A percentile compares a stretch with the other conserved stretches of the same genome.
phyloP scores from a whole-genome alignment of 768 basidiomycete genomes.

The Suillus lakei region DNA sequence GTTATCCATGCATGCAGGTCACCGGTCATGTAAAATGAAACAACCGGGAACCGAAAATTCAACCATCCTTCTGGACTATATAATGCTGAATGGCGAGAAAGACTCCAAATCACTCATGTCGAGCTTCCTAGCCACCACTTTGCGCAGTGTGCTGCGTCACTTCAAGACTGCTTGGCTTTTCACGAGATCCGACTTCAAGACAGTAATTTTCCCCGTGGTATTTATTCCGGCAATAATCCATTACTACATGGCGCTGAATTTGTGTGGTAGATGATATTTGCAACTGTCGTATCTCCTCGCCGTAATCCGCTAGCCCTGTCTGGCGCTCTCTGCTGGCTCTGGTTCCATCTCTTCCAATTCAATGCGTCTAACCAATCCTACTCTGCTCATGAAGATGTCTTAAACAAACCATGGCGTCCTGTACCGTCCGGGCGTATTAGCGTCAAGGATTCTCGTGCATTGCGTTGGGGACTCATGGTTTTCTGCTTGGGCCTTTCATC shows the following conservation, averaged over 20 bases:
- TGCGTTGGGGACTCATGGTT: constrained; percentile 39
- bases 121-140: not conserved
- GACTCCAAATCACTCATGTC: not conserved
- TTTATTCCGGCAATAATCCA: not conserved
- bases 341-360: constrained; percentile 38
- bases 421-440: constrained; percentile 41
- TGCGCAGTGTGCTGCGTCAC: constrained; percentile 8
- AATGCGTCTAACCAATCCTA: constrained; percentile 39
- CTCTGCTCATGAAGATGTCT: constrained; percentile 32
- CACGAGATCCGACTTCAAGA: constrained; percentile 40
- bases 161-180: constrained; percentile 37
- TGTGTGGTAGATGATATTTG: constrained; percentile 16
- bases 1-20: not conserved
- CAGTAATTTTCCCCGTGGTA: constrained; percentile 40
- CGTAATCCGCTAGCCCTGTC: not conserved
- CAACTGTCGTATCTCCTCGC: constrained; percentile 10
- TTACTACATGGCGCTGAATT: not conserved
- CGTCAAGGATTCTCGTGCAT: constrained; percentile 16
- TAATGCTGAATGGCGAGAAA: not conserved
- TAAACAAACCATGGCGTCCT: constrained; percentile 43
- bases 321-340: constrained; percentile 28
- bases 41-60: not conserved
- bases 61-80: not conserved
- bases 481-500: constrained; percentile 32
- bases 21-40: not conserved